Evolutionary conservation across 2,329 filamentous ascomycete genomes (phyloP).

Genomic region (Neocatenulostroma microsporum): DNA sequence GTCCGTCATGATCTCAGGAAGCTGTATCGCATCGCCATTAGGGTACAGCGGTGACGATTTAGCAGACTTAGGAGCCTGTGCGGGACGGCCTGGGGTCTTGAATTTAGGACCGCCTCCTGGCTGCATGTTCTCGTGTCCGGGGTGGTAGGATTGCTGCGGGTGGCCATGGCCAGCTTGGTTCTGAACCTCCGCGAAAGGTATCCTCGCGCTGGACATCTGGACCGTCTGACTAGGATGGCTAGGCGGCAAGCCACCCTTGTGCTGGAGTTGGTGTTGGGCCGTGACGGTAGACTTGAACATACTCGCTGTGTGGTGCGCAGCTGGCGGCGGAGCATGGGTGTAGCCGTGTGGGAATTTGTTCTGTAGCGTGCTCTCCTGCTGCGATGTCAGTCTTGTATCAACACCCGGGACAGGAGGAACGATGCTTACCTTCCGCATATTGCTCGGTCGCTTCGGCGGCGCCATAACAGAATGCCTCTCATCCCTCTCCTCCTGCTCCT

Average conservation of each 20-base stretch:
- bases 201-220: constrained; percentile 80
- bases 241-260: constrained; percentile 45
- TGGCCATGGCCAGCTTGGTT: constrained; percentile 36
- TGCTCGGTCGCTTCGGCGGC: constrained; percentile 76
- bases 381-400: constrained; percentile 14
- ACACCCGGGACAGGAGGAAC: not conserved
- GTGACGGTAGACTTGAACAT: constrained; percentile 61
- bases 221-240: constrained; percentile 72
- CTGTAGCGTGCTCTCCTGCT: constrained; percentile 47
- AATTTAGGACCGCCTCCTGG: constrained; percentile 31
- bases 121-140: constrained; percentile 14
- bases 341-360: constrained; percentile 60
- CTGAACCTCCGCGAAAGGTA: constrained; percentile 72
- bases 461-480: constrained; percentile 64
- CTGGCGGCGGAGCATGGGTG: constrained; percentile 49
- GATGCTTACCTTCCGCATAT: constrained; percentile 57
- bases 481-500: constrained; percentile 55
- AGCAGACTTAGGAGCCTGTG: constrained; percentile 45
- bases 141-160: constrained; percentile 12
- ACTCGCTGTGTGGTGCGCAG: constrained; percentile 34
- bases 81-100: constrained; percentile 59
- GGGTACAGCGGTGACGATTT: constrained; percentile 79
- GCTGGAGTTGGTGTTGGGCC: constrained; percentile 56
- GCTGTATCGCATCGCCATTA: constrained; percentile 80
- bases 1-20: constrained; percentile 93